phyloP scores from a whole-genome alignment of 176 grass and related monocot species.

The Oryza brachyantha region DNA sequence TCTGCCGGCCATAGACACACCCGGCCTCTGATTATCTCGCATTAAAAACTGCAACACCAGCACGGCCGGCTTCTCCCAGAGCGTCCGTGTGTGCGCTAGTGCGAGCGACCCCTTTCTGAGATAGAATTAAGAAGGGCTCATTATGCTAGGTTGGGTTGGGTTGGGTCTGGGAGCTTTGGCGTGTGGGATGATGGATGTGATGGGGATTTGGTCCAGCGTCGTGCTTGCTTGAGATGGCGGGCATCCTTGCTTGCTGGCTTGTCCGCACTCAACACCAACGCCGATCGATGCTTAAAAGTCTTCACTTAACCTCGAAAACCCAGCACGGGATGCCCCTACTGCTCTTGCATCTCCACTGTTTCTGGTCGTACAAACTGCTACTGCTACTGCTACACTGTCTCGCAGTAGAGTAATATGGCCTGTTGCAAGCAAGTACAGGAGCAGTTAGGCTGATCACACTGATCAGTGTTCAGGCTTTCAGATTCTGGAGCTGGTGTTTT shows the following conservation, averaged over 20 bases:
- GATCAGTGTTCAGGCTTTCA: background rate
- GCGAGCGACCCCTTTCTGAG: background rate
- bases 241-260: slow-evolving; percentile 32
- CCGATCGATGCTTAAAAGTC: slow-evolving; percentile 44
- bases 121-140: background rate
- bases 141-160: background rate
- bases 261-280: slow-evolving; percentile 48
- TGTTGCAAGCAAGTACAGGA: background rate
- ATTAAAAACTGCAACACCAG: slow-evolving; percentile 29
- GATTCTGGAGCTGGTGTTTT: background rate
- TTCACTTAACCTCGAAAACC: slow-evolving; percentile 29
- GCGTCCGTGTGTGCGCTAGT: slow-evolving; percentile 1
- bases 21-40: background rate
- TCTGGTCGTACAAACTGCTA: background rate
- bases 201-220: slow-evolving; percentile 63
- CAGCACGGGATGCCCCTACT: background rate
- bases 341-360: background rate
- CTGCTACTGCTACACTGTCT: background rate
- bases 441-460: background rate
- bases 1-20: background rate
- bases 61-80: background rate
- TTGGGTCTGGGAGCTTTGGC: slow-evolving; percentile 7
- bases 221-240: slow-evolving; percentile 49
- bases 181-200: slow-evolving; percentile 1
- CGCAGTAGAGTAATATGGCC: background rate